Evolutionary conservation across 2,329 filamentous ascomycete genomes (phyloP).

Genomic region (Colletotrichum orchidophilum): DNA sequence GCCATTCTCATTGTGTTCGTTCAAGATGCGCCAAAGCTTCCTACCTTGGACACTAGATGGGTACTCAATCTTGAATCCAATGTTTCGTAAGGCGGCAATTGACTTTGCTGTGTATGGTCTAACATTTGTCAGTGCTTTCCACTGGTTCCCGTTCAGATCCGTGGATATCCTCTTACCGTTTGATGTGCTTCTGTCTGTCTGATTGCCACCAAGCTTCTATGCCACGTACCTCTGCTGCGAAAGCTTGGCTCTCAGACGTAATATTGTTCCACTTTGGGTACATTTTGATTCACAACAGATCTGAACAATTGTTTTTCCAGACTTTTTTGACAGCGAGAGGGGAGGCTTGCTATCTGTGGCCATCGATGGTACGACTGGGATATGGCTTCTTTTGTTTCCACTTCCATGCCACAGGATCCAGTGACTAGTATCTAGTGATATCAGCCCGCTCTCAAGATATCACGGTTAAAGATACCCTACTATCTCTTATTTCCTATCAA

Average conservation of each 20-base stretch:
- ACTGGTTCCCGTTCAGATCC: neutral
- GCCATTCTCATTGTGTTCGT: neutral
- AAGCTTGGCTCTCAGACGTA: neutral
- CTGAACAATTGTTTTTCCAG: neutral
- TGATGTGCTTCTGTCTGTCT: neutral
- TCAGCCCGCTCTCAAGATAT: neutral
- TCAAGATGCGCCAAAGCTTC: conserved; percentile 47
- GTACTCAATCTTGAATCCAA: conserved; percentile 39
- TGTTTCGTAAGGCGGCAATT: conserved; percentile 45
- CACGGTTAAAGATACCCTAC: too few relatives aligned
- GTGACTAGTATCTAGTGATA: neutral
- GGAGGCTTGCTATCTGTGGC: neutral
- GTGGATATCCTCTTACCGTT: too few relatives aligned
- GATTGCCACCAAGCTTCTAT: conserved; percentile 1
- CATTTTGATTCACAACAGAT: neutral
- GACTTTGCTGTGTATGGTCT: conserved; percentile 36
- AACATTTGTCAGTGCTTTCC: neutral
- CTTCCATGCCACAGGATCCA: neutral
- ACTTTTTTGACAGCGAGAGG: neutral
- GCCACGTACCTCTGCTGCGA: neutral
- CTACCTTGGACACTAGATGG: conserved; percentile 43
- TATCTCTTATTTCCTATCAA: neutral
- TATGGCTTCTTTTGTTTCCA: neutral
- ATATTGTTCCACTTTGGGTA: neutral
- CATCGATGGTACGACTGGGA: neutral